These are phyloP conservation scores for Geotrichum bryndzae DNA, from an alignment of 1,139 yeast species.

Conservation along the genomic window DNA sequence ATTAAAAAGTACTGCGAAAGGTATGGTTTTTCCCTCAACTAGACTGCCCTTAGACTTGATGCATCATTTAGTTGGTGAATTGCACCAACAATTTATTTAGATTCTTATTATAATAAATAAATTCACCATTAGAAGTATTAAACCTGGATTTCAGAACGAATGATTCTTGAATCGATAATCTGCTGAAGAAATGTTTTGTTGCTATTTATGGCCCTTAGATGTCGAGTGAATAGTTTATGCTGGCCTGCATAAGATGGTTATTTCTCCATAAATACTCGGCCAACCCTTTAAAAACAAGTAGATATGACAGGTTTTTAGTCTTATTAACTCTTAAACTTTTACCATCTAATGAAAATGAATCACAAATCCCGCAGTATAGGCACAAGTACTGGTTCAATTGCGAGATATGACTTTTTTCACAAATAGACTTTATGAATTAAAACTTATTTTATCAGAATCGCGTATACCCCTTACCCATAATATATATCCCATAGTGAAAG, in stretches of 20 bases:
- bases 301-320: too few species aligned
- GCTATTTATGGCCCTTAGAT: not conserved
- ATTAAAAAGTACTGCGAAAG: constrained; percentile 10
- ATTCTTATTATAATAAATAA: not conserved
- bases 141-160: not conserved
- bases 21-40: not conserved
- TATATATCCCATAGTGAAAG: not conserved
- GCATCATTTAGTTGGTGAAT: not conserved
- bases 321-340: too few species aligned
- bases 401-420: too few species aligned
- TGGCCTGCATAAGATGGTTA: not conserved
- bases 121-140: not conserved
- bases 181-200: not conserved
- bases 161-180: not conserved
- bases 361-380: too few species aligned
- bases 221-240: too few species aligned
- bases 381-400: too few species aligned
- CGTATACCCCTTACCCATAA: not conserved
- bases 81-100: not conserved
- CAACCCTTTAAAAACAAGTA: too few species aligned
- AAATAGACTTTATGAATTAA: too few species aligned
- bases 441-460: too few species aligned
- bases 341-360: too few species aligned
- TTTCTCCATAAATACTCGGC: too few species aligned
- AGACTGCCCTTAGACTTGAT: not conserved